These are phyloP conservation scores for Aphanomyces cochlioides DNA, from an alignment of 352 stramenopile species.

Conservation along the genomic window DNA sequence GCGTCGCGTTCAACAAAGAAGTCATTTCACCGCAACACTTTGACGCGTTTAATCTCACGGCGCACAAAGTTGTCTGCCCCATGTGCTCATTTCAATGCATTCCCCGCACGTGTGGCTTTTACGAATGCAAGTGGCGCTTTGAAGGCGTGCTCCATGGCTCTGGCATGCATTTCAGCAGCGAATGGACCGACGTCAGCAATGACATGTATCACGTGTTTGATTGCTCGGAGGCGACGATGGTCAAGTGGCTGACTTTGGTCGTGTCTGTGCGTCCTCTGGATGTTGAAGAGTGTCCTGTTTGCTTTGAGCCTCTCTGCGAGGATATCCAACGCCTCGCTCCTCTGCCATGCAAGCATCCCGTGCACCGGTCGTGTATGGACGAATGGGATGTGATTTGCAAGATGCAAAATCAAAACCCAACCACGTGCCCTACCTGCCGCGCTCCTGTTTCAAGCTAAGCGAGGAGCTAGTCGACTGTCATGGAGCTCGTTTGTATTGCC, in stretches of 20 bases:
- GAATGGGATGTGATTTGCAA: slow-evolving; percentile 1
- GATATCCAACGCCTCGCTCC: neutral
- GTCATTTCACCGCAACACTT: slow-evolving; percentile 6
- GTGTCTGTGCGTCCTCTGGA: neutral
- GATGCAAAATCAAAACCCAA: neutral
- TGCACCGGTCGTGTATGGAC: slow-evolving; percentile 1
- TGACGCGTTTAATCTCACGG: slow-evolving; percentile 9
- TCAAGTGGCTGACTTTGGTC: neutral
- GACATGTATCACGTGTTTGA: slow-evolving; percentile 4
- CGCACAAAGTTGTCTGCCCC: slow-evolving; percentile 3
- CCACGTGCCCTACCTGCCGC: slow-evolving; percentile 16
- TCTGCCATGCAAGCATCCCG: slow-evolving; percentile 4
- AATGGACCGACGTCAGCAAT: slow-evolving; percentile 1
- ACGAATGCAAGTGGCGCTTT: slow-evolving; percentile 27
- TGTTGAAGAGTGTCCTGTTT: slow-evolving; percentile 6
- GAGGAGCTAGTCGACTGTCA: no score
- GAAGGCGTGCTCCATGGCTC: slow-evolving; percentile 14
- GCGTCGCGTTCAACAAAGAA: neutral
- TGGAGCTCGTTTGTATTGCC: no score
- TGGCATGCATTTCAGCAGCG: slow-evolving; percentile 20
- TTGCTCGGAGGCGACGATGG: neutral
- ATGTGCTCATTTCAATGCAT: neutral
- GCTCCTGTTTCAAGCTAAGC: no score
- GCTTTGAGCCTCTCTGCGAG: slow-evolving; percentile 2
- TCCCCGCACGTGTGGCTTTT: slow-evolving; percentile 21